phyloP scores from a whole-genome alignment of 1,284 basidiomycete species.

The Meira nashicola region DNA sequence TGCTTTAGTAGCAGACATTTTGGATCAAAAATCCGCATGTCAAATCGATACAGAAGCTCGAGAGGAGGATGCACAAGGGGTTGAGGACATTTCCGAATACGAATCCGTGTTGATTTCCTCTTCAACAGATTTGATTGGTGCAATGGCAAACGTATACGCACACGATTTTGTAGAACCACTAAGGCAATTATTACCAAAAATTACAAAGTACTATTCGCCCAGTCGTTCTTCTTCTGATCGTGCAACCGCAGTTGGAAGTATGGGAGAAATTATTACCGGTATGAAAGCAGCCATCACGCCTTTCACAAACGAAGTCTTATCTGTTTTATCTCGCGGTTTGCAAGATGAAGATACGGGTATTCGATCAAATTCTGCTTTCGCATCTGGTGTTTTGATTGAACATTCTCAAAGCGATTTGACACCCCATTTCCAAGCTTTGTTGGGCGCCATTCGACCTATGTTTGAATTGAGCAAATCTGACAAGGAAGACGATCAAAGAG shows the following conservation, averaged over 20 bases:
- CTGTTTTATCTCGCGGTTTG: constrained; percentile 60
- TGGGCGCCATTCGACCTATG: constrained; percentile 73
- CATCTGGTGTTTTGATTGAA: constrained; percentile 84
- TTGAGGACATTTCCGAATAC: constrained; percentile 76
- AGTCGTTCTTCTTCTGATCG: constrained; percentile 83
- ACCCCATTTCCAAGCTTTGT: constrained; percentile 73
- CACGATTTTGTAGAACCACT: constrained; percentile 81
- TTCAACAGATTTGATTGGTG: constrained; percentile 88
- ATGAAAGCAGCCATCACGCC: constrained; percentile 82
- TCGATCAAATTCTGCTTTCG: constrained; percentile 92
- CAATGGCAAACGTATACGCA: constrained; percentile 80
- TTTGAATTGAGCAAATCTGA: constrained; percentile 65
- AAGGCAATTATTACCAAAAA: constrained; percentile 77
- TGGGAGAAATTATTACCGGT: constrained; percentile 91
- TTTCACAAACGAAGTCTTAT: constrained; percentile 64
- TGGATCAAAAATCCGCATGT: constrained; percentile 66
- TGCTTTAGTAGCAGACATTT: constrained; percentile 57
- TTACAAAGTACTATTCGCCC: constrained; percentile 84
- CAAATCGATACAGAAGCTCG: constrained; percentile 88
- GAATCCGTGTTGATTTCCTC: constrained; percentile 92
- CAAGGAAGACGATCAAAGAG: constrained; percentile 68
- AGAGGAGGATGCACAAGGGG: constrained; percentile 73
- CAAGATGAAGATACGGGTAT: constrained; percentile 84
- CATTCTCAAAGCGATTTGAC: constrained; percentile 79
- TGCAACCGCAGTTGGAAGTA: constrained; percentile 84